Evolutionary conservation across 164 flowering plant genomes (phyloP), one percentile per base, ranked within the genome.

Genomic region (Echeveria elegans): DNA sequence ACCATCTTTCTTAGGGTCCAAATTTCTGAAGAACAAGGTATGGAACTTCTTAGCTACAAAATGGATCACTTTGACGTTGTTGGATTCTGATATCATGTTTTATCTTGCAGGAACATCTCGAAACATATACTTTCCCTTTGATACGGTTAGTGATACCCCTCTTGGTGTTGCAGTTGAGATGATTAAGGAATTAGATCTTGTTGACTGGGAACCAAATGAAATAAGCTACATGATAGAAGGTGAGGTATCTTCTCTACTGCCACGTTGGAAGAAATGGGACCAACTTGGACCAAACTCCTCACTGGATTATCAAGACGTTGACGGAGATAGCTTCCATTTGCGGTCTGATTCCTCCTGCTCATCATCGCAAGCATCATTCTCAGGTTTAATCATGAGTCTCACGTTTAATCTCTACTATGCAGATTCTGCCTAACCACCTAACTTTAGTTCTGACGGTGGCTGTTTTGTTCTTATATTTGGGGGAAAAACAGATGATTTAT

Each of bases 121-220:
- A 71, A 82, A 85, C 74, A 73, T 85, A 56, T 82, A 64, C 72
- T 85, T 85, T 32, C 89, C 89, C 6, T 85, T 82, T 58, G 86
- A 85, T 68, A 83, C 77, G 34, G 30, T 76, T n/a, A 71, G 45
- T 40, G 89, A 82, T 63, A 85, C 86, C 10, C 75, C 86, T 29
- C 15, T 74, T 31, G 78, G 75, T 56, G 88, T 85, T 16, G 86
- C 89, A 32, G 77, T 63, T 47, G 89, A 85, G 68, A 85, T 85
- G 89, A 86, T 85, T 65, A 81, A 81, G 72, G 89, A 85, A 62
- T 72, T 85, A 26, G 89, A 82, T 68, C 83, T 85, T 50, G 65
- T 59, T 19, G 83, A 85, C 58, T 80, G 85, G 85, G 84, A 74
- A 40, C 81, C 85, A 26, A 58, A 67, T 50, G 85, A 81, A 69